Evolutionary conservation across 495 filamentous ascomycete genomes (phyloP).

Genomic region (Barbatosphaeria neglecta): DNA sequence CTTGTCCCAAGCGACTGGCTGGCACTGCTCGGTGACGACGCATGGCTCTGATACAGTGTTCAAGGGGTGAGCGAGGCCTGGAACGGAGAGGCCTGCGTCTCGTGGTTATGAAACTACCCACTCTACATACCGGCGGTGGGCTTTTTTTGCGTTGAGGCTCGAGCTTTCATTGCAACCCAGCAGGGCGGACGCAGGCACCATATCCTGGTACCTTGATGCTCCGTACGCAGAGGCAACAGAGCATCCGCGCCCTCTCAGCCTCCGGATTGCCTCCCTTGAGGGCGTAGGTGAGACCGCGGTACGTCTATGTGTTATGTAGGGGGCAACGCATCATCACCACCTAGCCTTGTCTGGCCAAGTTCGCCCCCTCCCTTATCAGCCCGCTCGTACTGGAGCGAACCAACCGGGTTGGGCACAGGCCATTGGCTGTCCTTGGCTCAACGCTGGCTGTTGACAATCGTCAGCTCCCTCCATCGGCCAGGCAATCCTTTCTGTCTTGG

Average conservation of each 20-base stretch:
- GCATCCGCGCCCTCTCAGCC: not conserved
- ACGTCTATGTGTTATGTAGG: slow-evolving; percentile 5
- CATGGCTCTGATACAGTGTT: not conserved
- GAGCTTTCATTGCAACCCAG: not conserved
- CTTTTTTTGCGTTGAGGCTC: not conserved
- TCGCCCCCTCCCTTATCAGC: not conserved
- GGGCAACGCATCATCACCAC: not conserved
- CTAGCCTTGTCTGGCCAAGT: not conserved
- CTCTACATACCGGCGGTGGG: not conserved
- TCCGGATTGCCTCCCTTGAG: not conserved
- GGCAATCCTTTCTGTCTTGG: slow-evolving; percentile 3
- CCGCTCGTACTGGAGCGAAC: not conserved
- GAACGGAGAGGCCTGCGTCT: not conserved
- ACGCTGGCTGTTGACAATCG: not conserved
- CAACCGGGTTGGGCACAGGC: not conserved
- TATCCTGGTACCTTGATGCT: too few relatives aligned
- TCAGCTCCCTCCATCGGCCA: not conserved
- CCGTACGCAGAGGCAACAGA: too few relatives aligned
- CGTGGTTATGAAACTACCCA: not conserved
- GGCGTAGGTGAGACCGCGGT: slow-evolving; percentile 1
- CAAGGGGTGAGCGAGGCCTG: not conserved
- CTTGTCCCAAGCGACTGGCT: not conserved
- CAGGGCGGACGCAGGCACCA: not conserved
- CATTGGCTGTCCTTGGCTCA: not conserved
- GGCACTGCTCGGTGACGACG: not conserved